Conservation (phyloP, 1,284 basidiomycete genomes). For the Fomitopsis schrenkii region DNA sequence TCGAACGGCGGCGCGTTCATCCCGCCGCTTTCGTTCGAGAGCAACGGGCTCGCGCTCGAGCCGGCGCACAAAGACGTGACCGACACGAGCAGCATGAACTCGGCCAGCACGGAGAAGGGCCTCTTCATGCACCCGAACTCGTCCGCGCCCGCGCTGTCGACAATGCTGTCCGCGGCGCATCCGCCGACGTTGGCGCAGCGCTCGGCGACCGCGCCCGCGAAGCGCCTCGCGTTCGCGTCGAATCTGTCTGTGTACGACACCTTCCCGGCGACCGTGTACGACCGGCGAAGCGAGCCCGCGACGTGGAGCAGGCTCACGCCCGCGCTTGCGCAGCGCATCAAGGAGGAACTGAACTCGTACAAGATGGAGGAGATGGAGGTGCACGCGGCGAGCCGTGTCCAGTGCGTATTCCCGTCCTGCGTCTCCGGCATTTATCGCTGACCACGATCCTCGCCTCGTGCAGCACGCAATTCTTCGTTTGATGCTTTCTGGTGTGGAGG, state of each 20-base stretch:
- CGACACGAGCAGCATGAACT: conserved; percentile 20
- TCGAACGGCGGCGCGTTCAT: conserved; percentile 32
- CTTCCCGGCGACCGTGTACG: conserved; percentile 88
- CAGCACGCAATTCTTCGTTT: conserved; percentile 61
- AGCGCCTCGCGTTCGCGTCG: conserved; percentile 83
- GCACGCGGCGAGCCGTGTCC: conserved; percentile 81
- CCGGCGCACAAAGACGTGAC: conserved; percentile 32
- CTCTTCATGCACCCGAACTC: conserved; percentile 81
- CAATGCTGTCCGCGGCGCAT: conserved; percentile 35
- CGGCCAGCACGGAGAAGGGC: conserved; percentile 29
- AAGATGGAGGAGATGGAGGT: conserved; percentile 99
- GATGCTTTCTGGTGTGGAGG: conserved; percentile 16
- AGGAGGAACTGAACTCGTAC: conserved; percentile 94
- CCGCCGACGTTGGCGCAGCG: conserved; percentile 54
- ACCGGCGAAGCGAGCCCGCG: conserved; percentile 91
- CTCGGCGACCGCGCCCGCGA: conserved; percentile 62
- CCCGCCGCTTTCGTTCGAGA: conserved; percentile 61
- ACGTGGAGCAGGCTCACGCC: conserved; percentile 97
- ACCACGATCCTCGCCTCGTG: conserved; percentile 1
- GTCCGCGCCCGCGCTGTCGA: conserved; percentile 83
- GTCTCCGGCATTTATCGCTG: background rate
- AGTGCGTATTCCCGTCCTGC: conserved; percentile 48
- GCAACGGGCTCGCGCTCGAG: conserved; percentile 27
- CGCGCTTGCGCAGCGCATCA: conserved; percentile 90
- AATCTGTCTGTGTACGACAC: conserved; percentile 95